phyloP scores from a whole-genome alignment of 768 basidiomycete species.

The Kwoniella europaea region DNA sequence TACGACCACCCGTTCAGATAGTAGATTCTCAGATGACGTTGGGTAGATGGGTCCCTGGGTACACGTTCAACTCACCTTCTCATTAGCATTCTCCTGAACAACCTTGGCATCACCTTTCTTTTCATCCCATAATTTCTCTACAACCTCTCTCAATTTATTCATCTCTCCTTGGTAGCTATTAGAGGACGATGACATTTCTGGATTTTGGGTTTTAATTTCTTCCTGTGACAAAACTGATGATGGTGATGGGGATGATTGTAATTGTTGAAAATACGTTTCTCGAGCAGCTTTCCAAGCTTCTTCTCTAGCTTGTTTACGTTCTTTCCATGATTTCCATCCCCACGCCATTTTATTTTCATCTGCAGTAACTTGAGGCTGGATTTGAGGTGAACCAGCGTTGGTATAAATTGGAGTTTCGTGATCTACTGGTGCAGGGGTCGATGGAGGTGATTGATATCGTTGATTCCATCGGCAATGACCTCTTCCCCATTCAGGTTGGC shows the following conservation, averaged over 20 bases:
- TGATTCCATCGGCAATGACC: background rate
- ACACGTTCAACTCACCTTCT: slow-evolving; percentile 26
- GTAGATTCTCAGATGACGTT: background rate
- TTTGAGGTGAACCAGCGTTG: background rate
- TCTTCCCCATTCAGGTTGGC: background rate
- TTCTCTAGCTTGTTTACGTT: slow-evolving; percentile 8
- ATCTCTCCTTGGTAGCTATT: slow-evolving; percentile 17
- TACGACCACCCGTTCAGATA: background rate
- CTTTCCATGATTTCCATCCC: slow-evolving; percentile 17
- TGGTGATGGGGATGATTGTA: background rate
- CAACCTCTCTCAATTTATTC: slow-evolving; percentile 28
- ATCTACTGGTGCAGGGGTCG: background rate
- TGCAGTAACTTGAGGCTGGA: background rate
- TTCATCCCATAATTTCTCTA: slow-evolving; percentile 38
- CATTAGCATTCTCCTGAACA: slow-evolving; percentile 34
- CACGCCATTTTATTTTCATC: slow-evolving; percentile 4
- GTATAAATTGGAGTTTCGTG: background rate
- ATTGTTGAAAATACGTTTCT: background rate
- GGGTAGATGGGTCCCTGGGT: background rate
- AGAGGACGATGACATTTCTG: slow-evolving; percentile 2
- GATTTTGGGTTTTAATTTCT: slow-evolving; percentile 1
- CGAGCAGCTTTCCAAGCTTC: slow-evolving; percentile 8
- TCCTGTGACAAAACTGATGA: background rate
- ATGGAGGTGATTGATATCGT: background rate
- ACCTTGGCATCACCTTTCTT: slow-evolving; percentile 27